phyloP scores from a whole-genome alignment of 345 rosid species.

The Ceriops tagal region DNA sequence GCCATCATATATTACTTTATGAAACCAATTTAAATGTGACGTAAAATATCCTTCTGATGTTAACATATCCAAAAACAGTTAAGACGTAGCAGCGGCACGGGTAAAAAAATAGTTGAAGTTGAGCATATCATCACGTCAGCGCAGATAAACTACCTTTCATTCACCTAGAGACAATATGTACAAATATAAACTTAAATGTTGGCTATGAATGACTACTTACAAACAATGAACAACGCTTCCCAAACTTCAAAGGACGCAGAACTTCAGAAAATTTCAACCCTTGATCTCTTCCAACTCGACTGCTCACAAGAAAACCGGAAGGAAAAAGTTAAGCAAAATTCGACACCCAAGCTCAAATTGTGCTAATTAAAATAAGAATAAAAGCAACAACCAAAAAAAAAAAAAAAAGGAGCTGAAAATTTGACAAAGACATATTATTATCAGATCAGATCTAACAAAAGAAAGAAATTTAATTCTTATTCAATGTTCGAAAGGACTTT shows the following conservation, averaged over 20 bases:
- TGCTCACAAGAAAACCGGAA: not conserved
- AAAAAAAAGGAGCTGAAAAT: not conserved
- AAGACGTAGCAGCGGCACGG: not conserved
- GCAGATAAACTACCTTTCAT: too few relatives aligned
- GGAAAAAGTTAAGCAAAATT: not conserved
- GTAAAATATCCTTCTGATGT: not conserved
- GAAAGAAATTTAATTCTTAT: not conserved
- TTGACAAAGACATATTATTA: not conserved
- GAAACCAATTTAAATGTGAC: not conserved
- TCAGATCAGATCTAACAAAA: not conserved
- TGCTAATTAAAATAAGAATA: not conserved
- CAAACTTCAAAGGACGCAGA: not conserved
- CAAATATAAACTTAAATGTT: not conserved
- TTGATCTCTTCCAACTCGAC: not conserved
- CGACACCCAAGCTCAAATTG: not conserved
- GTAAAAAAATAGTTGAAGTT: too few relatives aligned
- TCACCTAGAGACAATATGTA: too few relatives aligned
- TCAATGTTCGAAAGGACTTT: not conserved
- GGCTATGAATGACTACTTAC: not conserved
- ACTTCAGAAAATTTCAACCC: not conserved
- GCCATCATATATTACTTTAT: not conserved
- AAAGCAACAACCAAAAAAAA: not conserved
- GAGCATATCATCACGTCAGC: too few relatives aligned
- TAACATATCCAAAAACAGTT: not conserved
- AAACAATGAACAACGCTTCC: not conserved